Evolutionary conservation across 345 rosid species (phyloP).

Genomic region (Barbarea vulgaris): DNA sequence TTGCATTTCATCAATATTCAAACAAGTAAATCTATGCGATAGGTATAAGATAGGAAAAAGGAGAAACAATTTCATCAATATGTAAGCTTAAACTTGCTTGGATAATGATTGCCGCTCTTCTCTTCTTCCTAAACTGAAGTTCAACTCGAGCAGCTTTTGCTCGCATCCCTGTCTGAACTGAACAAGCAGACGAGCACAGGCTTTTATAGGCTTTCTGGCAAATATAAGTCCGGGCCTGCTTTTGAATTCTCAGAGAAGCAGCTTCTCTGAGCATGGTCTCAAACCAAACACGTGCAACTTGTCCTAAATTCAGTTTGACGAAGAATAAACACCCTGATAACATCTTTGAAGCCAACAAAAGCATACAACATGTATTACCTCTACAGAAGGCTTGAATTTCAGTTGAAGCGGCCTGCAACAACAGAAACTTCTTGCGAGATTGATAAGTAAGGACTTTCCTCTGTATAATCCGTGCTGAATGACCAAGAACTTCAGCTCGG

Average conservation of each 20-base stretch:
- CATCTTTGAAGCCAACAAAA: not conserved
- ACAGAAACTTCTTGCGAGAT: slow-evolving; percentile 54
- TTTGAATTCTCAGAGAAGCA: slow-evolving; percentile 78
- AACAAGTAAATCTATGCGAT: slow-evolving; percentile 6
- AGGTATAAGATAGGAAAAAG: slow-evolving; percentile 26
- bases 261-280: slow-evolving; percentile 74
- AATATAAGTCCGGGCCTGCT: slow-evolving; percentile 60
- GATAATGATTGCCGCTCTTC: slow-evolving; percentile 66
- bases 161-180: slow-evolving; percentile 78
- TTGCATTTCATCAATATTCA: slow-evolving; percentile 14
- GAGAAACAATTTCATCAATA: not conserved
- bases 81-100: slow-evolving; percentile 56
- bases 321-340: slow-evolving; percentile 18
- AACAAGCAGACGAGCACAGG: slow-evolving; percentile 59
- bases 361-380: slow-evolving; percentile 51
- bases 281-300: slow-evolving; percentile 59
- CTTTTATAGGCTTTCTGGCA: slow-evolving; percentile 62
- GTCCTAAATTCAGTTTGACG: slow-evolving; percentile 51
- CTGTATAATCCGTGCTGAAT: slow-evolving; percentile 81
- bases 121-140: slow-evolving; percentile 64
- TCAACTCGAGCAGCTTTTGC: slow-evolving; percentile 75
- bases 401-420: slow-evolving; percentile 62
- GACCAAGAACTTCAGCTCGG: slow-evolving; percentile 78
- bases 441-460: slow-evolving; percentile 71
- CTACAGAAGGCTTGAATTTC: slow-evolving; percentile 76